Evolutionary conservation across 2,329 filamentous ascomycete genomes (phyloP), one percentile per base, ranked within the genome.

Genomic region (Samsoniella hepiali): DNA sequence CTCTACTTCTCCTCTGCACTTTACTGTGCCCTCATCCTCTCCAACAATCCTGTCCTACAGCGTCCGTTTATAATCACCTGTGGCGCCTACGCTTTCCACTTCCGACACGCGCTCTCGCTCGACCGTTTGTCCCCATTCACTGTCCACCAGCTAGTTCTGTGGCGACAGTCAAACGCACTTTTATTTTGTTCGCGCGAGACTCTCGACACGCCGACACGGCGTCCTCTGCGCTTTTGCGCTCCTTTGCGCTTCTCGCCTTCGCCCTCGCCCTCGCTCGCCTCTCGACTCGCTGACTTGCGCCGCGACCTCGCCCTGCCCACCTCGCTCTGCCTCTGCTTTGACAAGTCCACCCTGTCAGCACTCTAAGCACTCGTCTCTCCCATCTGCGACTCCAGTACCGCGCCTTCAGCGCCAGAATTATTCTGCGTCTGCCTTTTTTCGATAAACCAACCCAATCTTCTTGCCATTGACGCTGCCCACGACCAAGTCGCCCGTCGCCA

Each of bases 181-280:
- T 64, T 65, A 65, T 69, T 69, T 69, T 69, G 68, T 68, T 63
- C 51, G 67, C 63, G 56, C 63, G 63, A 59, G 63, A 63, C 64
- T 63, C 54, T 64, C 27, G 13, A 57, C 27, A 63, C 63, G 63
- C 63, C 68, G 64, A 64, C 63, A 60, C 67, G 68, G 68, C 67
- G 68, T 68, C 63, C 61, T 65, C 63, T 36, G 62, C 67, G 67
- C 67, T 58, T 59, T 65, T 65, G 67, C 65, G 63, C 63, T 58
- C 36, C 60, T 57, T 57, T 63, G 60, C 60, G 60, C 53, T 44
- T 38, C 53, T 56, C 51, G 40, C 32, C 53, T 10, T 36, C 38
- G 38, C 38, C 38, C 38, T 38, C 7, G 34, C 34, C 34, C 34
- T 38, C 34, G 34, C 61, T 47, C 45, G 27, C 34, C 31, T 44